phyloP scores from a whole-genome alignment of 2,329 filamentous ascomycete genomes.

The Penicillium sp. region DNA sequence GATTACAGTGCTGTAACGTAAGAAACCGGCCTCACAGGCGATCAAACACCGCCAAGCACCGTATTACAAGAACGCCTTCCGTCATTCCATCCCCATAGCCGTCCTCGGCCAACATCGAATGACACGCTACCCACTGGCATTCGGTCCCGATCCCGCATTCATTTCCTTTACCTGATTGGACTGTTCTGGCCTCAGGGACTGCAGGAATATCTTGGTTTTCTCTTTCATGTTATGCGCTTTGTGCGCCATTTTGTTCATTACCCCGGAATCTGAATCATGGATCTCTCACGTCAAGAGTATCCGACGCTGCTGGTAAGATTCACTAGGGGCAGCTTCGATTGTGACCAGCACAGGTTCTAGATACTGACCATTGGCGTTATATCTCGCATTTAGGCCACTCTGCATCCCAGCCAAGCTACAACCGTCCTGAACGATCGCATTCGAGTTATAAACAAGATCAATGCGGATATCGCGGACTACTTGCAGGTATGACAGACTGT shows the following conservation, averaged over 20 bases:
- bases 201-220: constrained; percentile 3
- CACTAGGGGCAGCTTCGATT: constrained; percentile 7
- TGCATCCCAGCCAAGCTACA: constrained; percentile 80
- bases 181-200: constrained; percentile 2
- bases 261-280: constrained; percentile 53
- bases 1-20: not conserved
- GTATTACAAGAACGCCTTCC: constrained; percentile 14
- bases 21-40: not conserved
- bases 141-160: constrained; percentile 16
- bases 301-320: constrained; percentile 84
- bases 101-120: constrained; percentile 23
- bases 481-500: constrained; percentile 67
- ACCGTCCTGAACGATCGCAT: constrained; percentile 81
- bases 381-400: constrained; percentile 60
- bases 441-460: constrained; percentile 80
- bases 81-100: constrained; percentile 27
- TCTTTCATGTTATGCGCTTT: constrained; percentile 36
- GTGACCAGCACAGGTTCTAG: constrained; percentile 15
- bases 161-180: constrained; percentile 17
- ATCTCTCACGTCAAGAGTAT: constrained; percentile 84
- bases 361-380: constrained; percentile 11
- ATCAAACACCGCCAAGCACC: not conserved
- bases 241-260: constrained; percentile 17
- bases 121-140: constrained; percentile 15
- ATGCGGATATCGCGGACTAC: constrained; percentile 93